Evolutionary conservation across 2,329 filamentous ascomycete genomes (phyloP).

Genomic region (Cercospora canescens): DNA sequence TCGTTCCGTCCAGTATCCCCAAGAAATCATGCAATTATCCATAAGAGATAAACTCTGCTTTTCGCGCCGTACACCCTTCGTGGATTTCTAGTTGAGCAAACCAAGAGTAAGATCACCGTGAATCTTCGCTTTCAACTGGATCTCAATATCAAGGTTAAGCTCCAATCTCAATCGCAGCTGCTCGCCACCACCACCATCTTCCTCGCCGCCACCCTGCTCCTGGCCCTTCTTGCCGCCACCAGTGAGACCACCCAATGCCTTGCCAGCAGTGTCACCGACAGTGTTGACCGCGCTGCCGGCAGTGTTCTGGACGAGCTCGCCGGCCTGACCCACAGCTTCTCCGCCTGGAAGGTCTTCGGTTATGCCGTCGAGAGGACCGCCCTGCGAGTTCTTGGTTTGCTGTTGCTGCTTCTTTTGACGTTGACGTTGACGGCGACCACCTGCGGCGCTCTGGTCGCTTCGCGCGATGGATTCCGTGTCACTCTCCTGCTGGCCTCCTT

Average conservation of each 20-base stretch:
- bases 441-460: constrained; percentile 54
- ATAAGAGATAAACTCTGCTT: background rate
- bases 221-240: constrained; percentile 37
- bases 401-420: constrained; percentile 50
- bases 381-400: constrained; percentile 41
- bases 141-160: constrained; percentile 63
- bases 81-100: constrained; percentile 40
- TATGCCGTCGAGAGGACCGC: constrained; percentile 56
- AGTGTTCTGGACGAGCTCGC: constrained; percentile 58
- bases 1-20: background rate
- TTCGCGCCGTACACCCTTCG: background rate
- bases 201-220: constrained; percentile 35
- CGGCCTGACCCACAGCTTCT: constrained; percentile 53
- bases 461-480: constrained; percentile 57
- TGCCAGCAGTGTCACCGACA: constrained; percentile 46
- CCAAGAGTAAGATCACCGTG: constrained; percentile 64
- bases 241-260: constrained; percentile 51
- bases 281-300: constrained; percentile 48
- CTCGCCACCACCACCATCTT: constrained; percentile 46
- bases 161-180: constrained; percentile 59
- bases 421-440: constrained; percentile 59
- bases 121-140: constrained; percentile 65
- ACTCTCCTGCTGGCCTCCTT: constrained; percentile 42
- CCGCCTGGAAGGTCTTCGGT: constrained; percentile 56
- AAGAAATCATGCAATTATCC: background rate